Conservation (phyloP, 2,329 filamentous ascomycete species). For the Dactylella cylindrospora region DNA sequence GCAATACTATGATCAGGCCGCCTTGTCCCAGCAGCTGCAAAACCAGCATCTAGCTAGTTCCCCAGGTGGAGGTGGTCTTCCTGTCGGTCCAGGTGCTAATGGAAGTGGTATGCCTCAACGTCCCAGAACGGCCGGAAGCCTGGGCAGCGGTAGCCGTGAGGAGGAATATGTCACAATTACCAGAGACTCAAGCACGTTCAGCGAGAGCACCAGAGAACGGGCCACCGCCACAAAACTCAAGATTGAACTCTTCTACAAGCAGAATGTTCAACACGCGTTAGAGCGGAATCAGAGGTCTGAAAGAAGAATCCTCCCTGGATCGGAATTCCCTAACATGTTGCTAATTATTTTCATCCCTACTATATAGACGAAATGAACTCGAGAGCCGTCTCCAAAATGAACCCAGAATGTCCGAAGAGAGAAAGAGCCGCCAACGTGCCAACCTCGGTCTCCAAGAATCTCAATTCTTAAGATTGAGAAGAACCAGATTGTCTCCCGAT, state of each 20-base stretch:
- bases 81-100: constrained; percentile 59
- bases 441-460: constrained; percentile 84
- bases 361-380: constrained; percentile 78
- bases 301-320: neutral
- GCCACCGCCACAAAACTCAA: constrained; percentile 66
- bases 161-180: constrained; percentile 71
- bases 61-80: constrained; percentile 67
- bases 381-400: constrained; percentile 71
- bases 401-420: constrained; percentile 70
- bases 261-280: constrained; percentile 92
- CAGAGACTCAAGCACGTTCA: constrained; percentile 71
- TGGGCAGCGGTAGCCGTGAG: constrained; percentile 81
- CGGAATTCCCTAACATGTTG: constrained; percentile 1
- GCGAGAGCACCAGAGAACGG: constrained; percentile 71
- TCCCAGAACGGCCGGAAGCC: constrained; percentile 82
- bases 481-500: constrained; percentile 86
- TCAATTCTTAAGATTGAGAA: constrained; percentile 88
- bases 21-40: constrained; percentile 91
- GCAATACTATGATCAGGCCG: constrained; percentile 63
- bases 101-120: constrained; percentile 61
- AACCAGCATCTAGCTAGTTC: constrained; percentile 86
- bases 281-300: constrained; percentile 89
- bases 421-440: constrained; percentile 82
- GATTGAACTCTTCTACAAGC: constrained; percentile 86
- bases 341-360: constrained; percentile 47